Evolutionary conservation across 2,329 filamentous ascomycete genomes (phyloP).

Genomic region (Verruconis gallopava): DNA sequence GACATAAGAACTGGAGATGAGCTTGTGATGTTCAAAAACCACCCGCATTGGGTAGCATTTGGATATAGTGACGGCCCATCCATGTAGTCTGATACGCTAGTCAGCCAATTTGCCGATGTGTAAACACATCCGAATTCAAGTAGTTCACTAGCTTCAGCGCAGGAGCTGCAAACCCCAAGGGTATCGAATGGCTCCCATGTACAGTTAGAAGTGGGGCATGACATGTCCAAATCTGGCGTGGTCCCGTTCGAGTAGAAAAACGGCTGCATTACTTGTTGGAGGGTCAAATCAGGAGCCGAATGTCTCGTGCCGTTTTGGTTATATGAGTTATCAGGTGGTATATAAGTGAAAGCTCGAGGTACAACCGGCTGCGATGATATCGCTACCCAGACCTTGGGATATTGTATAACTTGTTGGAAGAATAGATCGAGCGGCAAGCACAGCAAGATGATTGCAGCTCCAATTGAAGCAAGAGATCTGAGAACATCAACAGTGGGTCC

Average conservation of each 20-base stretch:
- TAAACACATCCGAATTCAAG: constrained; percentile 4
- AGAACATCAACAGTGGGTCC: not conserved
- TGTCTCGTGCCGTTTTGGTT: not conserved
- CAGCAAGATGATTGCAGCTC: constrained; percentile 9
- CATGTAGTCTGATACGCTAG: not conserved
- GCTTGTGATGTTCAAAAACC: constrained; percentile 7
- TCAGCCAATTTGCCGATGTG: constrained; percentile 7
- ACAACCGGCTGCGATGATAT: not conserved
- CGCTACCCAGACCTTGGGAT: not conserved
- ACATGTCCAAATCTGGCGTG: not conserved
- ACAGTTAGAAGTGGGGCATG: constrained; percentile 10
- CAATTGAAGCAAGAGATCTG: constrained; percentile 9
- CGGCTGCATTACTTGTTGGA: not conserved
- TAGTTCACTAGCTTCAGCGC: not conserved
- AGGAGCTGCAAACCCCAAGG: constrained; percentile 9
- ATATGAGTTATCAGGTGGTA: not conserved
- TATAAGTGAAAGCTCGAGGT: not conserved
- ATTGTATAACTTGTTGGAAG: constrained; percentile 10
- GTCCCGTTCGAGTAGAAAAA: not conserved
- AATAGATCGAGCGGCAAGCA: constrained; percentile 9
- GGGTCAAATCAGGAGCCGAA: not conserved
- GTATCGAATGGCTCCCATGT: constrained; percentile 8
- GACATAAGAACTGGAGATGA: constrained; percentile 3
- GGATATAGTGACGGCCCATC: not conserved
- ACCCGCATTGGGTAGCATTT: constrained; percentile 8